Base-by-base conservation (phyloP, 2,329 filamentous ascomycete genomes). In the Penicillium decumbens region DNA sequence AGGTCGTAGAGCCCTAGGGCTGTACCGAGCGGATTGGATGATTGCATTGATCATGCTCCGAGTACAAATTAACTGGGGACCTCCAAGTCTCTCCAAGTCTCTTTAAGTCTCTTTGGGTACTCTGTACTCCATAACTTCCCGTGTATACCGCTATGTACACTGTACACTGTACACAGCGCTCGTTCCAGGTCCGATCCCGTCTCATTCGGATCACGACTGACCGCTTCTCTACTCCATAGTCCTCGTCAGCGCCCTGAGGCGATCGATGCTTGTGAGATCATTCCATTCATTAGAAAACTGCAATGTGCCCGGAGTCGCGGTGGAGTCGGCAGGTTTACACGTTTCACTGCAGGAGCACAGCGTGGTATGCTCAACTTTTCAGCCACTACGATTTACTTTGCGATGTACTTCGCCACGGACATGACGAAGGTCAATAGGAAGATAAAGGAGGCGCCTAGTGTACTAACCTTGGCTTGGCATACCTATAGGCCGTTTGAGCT, bases 151-250 rank as follows among this genome's bases (percentile, higher is more conserved):
- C 15, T 18, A 18, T 18, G 15, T 18, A 18, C 15, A 18, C 15
- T 18, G 15, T 35, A 35, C 32, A 20, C 8, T 8, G 32, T 24
- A 27, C 23, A 15, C 38, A 7, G 10, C 25, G 7, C n/a, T 12
- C 20, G 1, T 25, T 13, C 15, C 23, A n/a, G 38, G 20, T 27
- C 38, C 38, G 38, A 40, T 40, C 25, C 20, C 33, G 33, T 27
- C 40, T 41, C 12, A 48, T 53, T 51, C 18, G 25, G 35, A 47
- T 53, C 33, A 28, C 41, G 43, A 41, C 52, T 57, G 55, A 57
- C 55, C 55, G 55, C 55, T 56, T 29, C 48, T 57, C 50, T 40
- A 28, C n/a, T 20, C 24, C 25, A 9, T 9, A 23, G 27, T 12
- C 41, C 28, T 15, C 41, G 20, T 35, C 47, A 28, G 27, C 47